Percentiles rank a stretch among this genome's conserved stretches.
phyloP scores from a whole-genome alignment of 768 basidiomycete species.

The Suillus lakei region DNA sequence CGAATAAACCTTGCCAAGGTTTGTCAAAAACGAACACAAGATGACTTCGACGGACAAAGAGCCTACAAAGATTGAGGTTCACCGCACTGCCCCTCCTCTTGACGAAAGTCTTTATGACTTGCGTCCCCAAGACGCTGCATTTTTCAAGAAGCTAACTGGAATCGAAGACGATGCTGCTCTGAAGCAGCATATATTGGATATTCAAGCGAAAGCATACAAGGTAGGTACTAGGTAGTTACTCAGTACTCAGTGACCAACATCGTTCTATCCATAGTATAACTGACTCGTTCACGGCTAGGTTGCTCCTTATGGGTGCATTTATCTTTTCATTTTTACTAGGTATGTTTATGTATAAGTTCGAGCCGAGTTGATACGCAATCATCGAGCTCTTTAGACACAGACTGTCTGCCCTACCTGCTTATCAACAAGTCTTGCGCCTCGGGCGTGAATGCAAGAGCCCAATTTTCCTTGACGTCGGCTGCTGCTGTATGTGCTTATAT shows the following conservation, averaged over 20 bases:
- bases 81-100: background rate
- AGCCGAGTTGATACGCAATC: background rate
- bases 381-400: background rate
- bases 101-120: slow-evolving; percentile 8
- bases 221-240: slow-evolving; percentile 17
- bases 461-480: slow-evolving; percentile 45
- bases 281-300: slow-evolving; percentile 2
- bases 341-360: background rate
- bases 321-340: background rate
- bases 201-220: slow-evolving; percentile 32
- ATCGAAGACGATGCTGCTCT: slow-evolving; percentile 29
- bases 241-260: background rate
- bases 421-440: slow-evolving; percentile 30
- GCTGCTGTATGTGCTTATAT: slow-evolving; percentile 36
- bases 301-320: slow-evolving; percentile 13
- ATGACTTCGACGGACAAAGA: background rate
- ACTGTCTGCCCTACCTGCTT: slow-evolving; percentile 5
- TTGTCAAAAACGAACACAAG: too few relatives aligned
- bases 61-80: background rate
- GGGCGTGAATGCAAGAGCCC: slow-evolving; percentile 35
- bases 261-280: background rate
- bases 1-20: too few relatives aligned
- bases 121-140: slow-evolving; percentile 15
- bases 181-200: slow-evolving; percentile 28
- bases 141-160: slow-evolving; percentile 28